Base-by-base conservation (phyloP, 495 filamentous ascomycete species). In the Daldinia childiae region DNA sequence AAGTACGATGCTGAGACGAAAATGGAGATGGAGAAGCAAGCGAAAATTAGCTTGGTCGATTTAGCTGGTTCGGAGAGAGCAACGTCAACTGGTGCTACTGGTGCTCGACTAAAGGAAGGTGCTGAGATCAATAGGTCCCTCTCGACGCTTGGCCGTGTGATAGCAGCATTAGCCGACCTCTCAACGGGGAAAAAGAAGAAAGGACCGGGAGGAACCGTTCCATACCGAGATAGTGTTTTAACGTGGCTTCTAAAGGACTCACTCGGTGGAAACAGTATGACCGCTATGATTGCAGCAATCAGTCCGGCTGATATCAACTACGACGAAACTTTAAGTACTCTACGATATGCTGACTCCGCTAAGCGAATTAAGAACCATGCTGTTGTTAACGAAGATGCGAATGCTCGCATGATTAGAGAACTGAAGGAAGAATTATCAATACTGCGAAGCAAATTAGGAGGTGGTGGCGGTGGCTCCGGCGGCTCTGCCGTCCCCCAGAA, bases 341-440 rank as follows among this genome's bases (percentile, higher is more conserved):
- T 99, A 11, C 89, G 95, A 64, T 99, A 99, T 82, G 95, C 95
- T 51, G 95, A 99, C 78, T 97, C 93, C 6, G 95, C 95, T 24
- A 99, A 99, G 81, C 88, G 95, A 71, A 99, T 99, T 85, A 98
- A 98, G 92, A 98, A 99, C 82, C 96, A 99, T 78, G 95, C 95
- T 39, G 96, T 99, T 29, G 92, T 99, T 78, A 99, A 99, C 83
- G 95, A 99, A 77, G 95, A 98, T 82, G 93, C 95, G 45, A 99
- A 99, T 77, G 95, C 95, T 67, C 90, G 95, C 64, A 99, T 99
- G 95, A 98, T 99, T 65, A 87, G 95, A 74, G 95, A 99, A 74
- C 82, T 99, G 62, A 99, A 98, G 79, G 95, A 99, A 76, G 95
- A 99, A 74, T 80, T 99, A 66, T 88, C 93, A 4, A 85, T 95